A percentile compares a stretch with the other conserved stretches of the same genome.
phyloP scores from a whole-genome alignment of 768 basidiomycete genomes.

The Calocybe gangraenosa region DNA sequence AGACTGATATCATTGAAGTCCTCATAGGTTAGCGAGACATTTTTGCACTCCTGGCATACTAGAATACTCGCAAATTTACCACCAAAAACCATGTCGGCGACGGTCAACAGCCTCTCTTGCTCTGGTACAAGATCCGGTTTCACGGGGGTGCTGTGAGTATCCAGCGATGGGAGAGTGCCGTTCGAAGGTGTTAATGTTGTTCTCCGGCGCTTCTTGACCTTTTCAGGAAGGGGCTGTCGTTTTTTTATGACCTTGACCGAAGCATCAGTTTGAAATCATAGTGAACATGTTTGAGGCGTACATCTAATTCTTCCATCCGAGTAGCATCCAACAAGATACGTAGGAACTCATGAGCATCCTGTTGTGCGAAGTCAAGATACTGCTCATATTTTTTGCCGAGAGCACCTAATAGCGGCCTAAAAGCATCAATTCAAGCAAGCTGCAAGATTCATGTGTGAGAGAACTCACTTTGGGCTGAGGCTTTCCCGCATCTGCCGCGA shows the following conservation, averaged over 20 bases:
- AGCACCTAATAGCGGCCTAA: slow-evolving; percentile 57
- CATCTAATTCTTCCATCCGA: slow-evolving; percentile 93
- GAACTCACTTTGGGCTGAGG: slow-evolving; percentile 65
- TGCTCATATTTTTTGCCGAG: slow-evolving; percentile 89
- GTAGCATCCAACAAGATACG: slow-evolving; percentile 87
- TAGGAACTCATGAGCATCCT: slow-evolving; percentile 93
- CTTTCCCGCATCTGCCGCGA: slow-evolving; percentile 42
- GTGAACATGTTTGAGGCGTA: slow-evolving; percentile 29
- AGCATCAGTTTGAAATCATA: background rate
- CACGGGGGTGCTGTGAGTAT: slow-evolving; percentile 8
- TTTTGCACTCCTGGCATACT: slow-evolving; percentile 92
- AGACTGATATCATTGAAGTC: slow-evolving; percentile 94
- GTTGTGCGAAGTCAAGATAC: slow-evolving; percentile 92
- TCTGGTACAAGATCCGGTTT: slow-evolving; percentile 23
- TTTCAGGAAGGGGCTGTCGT: slow-evolving; percentile 44
- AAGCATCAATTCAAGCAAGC: background rate
- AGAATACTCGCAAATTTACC: slow-evolving; percentile 88
- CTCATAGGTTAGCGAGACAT: slow-evolving; percentile 88
- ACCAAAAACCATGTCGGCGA: slow-evolving; percentile 88
- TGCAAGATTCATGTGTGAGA: background rate
- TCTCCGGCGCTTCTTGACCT: slow-evolving; percentile 36
- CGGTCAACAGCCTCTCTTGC: slow-evolving; percentile 56
- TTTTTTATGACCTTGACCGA: slow-evolving; percentile 71
- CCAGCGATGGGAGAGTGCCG: slow-evolving; percentile 7
- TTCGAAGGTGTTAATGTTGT: slow-evolving; percentile 27